Conservation (phyloP, 1,139 yeast genomes). For the Yamadazyma songkhlaensis region DNA sequence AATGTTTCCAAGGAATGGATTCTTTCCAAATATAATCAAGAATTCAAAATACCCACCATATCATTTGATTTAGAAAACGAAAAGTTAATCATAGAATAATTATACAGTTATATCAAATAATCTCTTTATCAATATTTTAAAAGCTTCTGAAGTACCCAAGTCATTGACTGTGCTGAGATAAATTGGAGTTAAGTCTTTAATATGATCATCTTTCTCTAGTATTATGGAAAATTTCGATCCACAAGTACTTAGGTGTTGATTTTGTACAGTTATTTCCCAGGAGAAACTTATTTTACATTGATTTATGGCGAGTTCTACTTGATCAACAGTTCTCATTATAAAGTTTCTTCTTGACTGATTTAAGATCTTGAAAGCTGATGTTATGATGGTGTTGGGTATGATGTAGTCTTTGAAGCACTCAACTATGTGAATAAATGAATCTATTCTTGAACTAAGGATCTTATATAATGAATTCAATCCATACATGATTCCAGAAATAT, state of each 20-base stretch:
- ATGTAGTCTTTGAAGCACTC: conserved; percentile 15
- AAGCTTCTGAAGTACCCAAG: conserved; percentile 26
- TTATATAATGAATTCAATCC: conserved; percentile 31
- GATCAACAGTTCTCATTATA: conserved; percentile 10
- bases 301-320: conserved; percentile 8
- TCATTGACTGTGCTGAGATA: conserved; percentile 21
- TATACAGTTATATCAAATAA: conserved; percentile 17
- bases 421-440: conserved; percentile 10
- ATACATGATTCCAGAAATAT: conserved; percentile 15
- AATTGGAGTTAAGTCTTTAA: conserved; percentile 14
- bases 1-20: conserved; percentile 28
- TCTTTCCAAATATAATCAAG: background rate
- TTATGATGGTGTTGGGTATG: background rate
- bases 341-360: background rate
- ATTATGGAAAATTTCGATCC: conserved; percentile 20
- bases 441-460: background rate
- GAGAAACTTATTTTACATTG: conserved; percentile 15
- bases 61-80: conserved; percentile 29
- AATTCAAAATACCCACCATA: conserved; percentile 5
- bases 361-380: background rate
- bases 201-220: conserved; percentile 10
- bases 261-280: conserved; percentile 29
- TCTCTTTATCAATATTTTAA: conserved; percentile 22
- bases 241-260: conserved; percentile 26
- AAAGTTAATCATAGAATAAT: conserved; percentile 10